Evolutionary conservation across 1,139 yeast species (phyloP), one percentile per base, ranked within the genome.

Genomic region (Pichia sp.): DNA sequence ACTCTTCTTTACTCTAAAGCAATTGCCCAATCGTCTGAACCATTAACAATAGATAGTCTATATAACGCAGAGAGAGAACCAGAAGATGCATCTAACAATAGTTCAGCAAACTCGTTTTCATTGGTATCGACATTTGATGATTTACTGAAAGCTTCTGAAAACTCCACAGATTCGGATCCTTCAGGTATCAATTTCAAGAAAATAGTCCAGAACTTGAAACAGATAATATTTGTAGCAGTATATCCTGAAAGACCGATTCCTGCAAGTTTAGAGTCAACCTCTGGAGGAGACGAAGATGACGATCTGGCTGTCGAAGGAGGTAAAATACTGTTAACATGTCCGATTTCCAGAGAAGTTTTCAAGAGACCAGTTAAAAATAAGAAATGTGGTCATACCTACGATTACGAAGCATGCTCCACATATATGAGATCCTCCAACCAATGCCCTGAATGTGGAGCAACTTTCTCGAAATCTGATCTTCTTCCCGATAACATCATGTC

Each of bases 221-320:
- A 52, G 35, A 49, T 54, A 31, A 44, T 59, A 9, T 58, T 56
- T 45, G 58, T 58, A 2, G 44, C 56, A 2, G 44, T 57, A 1
- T 51, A 52, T 32, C 62, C 64, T 0, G 57, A 58, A 9, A 63
- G 61, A 4, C 70, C 68, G 4, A 38, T 67, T 6, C 70, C 71
- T 2, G 52, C 50, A n/a, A 37, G 32, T 11, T 36, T 44, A 3
- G 49, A 43, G 26, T 43, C 43, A 23, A 43, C 34, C 6, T 48
- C 46, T 38, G 47, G 46, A 29, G 56, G 50, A 5, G 58, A 55
- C n/a, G 56, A 54, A 8, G 65, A 58, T 1, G 74, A 66, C 28
- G 67, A 80, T 26, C 47, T 82, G 37, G 74, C 71, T 38, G 72
- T 82, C 4, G 76, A 76, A 3, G 94, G 92, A 43, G 92, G 92